These are phyloP conservation scores for Aethionema arabicum DNA, from an alignment of 345 rosid species.

Conservation along the genomic window DNA sequence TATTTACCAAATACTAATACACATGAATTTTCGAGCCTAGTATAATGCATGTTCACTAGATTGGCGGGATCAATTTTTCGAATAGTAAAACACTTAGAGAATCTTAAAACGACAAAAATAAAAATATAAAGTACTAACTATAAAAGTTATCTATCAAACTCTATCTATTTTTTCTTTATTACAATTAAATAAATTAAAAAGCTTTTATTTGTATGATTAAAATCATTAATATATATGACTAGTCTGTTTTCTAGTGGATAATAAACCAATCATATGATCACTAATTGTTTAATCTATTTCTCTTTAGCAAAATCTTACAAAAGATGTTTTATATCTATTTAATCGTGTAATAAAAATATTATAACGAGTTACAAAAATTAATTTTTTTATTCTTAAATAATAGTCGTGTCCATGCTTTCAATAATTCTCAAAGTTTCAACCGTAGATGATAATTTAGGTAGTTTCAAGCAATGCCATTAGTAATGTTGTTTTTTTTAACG, in stretches of 20 bases:
- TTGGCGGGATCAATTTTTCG: conserved; percentile 31
- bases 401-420: too few species aligned
- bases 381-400: too few species aligned
- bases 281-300: neutral
- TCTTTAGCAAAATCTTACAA: neutral
- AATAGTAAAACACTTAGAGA: conserved; percentile 9
- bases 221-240: neutral
- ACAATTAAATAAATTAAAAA: neutral
- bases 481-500: too few species aligned
- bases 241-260: too few species aligned
- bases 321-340: too few species aligned
- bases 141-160: conserved; percentile 19
- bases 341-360: neutral
- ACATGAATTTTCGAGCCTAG: too few species aligned
- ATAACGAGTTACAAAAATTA: too few species aligned
- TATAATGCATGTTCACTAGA: neutral
- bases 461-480: too few species aligned
- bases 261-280: too few species aligned
- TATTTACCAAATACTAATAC: too few species aligned
- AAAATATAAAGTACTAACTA: neutral
- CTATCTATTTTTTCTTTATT: neutral
- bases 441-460: too few species aligned
- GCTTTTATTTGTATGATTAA: neutral
- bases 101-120: conserved; percentile 26
- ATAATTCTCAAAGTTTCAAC: too few species aligned